These are phyloP conservation scores for Cyberlindnera misumaiensis DNA, from an alignment of 805 yeast species.

Conservation along the genomic window DNA sequence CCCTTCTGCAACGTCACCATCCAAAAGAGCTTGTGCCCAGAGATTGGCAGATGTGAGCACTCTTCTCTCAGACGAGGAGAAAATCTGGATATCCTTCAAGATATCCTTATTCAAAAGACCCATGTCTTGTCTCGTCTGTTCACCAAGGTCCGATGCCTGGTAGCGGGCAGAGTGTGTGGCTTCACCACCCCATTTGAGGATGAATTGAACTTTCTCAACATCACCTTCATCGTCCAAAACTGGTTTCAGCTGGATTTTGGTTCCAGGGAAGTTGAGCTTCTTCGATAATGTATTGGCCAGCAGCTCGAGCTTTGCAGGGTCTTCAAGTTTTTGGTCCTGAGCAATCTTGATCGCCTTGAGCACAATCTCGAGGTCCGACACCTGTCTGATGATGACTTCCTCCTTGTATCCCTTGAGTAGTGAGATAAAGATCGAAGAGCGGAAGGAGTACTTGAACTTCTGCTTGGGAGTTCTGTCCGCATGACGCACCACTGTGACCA, in stretches of 20 bases:
- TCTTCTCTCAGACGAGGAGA: constrained; percentile 89
- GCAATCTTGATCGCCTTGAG: constrained; percentile 80
- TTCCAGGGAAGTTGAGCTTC: constrained; percentile 88
- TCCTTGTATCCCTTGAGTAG: constrained; percentile 90
- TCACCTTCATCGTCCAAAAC: constrained; percentile 58
- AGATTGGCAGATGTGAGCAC: constrained; percentile 89
- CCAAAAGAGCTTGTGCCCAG: constrained; percentile 63
- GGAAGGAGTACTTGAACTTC: constrained; percentile 92
- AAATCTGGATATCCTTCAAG: constrained; percentile 77
- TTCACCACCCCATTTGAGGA: constrained; percentile 98
- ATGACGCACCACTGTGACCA: constrained; percentile 87
- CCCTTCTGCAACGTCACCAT: constrained; percentile 67
- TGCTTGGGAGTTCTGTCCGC: constrained; percentile 99
- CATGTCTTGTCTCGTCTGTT: constrained; percentile 88
- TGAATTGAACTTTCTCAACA: constrained; percentile 92
- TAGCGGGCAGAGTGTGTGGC: constrained; percentile 96
- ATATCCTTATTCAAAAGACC: constrained; percentile 80
- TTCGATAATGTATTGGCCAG: constrained; percentile 79
- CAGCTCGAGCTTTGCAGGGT: constrained; percentile 65
- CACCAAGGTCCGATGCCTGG: constrained; percentile 94
- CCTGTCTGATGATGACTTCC: constrained; percentile 91
- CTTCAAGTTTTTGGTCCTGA: constrained; percentile 72
- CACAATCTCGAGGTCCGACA: constrained; percentile 78
- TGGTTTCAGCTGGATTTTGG: constrained; percentile 93
- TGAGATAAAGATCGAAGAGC: constrained; percentile 78